Evolutionary conservation across 2,329 filamentous ascomycete species (phyloP).

Genomic region (Diaporthe capsici): DNA sequence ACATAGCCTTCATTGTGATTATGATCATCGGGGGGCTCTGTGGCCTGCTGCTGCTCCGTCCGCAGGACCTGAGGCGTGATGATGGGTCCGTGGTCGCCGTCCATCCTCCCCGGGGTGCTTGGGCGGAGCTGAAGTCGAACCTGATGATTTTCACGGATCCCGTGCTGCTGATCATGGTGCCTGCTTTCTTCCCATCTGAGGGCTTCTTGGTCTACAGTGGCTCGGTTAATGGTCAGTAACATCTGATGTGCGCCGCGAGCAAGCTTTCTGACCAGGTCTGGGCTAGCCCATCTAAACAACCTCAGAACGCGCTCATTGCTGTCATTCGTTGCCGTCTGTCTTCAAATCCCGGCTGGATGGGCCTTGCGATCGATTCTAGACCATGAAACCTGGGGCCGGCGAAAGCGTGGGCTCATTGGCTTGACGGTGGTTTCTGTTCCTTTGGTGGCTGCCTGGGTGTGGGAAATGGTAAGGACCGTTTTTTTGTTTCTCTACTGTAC

Average conservation of each 20-base stretch:
- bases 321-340: conserved; percentile 49
- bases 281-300: conserved; percentile 1
- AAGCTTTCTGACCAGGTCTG: neutral
- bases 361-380: conserved; percentile 45
- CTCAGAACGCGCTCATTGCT: conserved; percentile 43
- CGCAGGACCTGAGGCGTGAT: neutral
- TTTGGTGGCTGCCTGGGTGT: conserved; percentile 48
- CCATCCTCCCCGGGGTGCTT: conserved; percentile 3
- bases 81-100: conserved; percentile 42
- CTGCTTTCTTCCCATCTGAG: conserved; percentile 47
- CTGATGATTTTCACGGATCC: conserved; percentile 46
- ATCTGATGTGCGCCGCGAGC: too few relatives aligned
- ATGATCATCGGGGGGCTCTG: conserved; percentile 42
- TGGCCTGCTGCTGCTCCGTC: conserved; percentile 3
- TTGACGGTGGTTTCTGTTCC: conserved; percentile 46
- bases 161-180: conserved; percentile 36
- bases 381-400: conserved; percentile 19
- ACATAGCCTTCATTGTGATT: conserved; percentile 50
- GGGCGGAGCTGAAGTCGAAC: conserved; percentile 17
- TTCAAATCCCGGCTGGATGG: conserved; percentile 50
- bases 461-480: conserved; percentile 44
- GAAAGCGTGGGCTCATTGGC: conserved; percentile 44
- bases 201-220: conserved; percentile 52
- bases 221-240: conserved; percentile 48
- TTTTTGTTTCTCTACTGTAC: too few relatives aligned